Conservation (phyloP, 345 rosid genomes). For the Syzygium aromaticum region DNA sequence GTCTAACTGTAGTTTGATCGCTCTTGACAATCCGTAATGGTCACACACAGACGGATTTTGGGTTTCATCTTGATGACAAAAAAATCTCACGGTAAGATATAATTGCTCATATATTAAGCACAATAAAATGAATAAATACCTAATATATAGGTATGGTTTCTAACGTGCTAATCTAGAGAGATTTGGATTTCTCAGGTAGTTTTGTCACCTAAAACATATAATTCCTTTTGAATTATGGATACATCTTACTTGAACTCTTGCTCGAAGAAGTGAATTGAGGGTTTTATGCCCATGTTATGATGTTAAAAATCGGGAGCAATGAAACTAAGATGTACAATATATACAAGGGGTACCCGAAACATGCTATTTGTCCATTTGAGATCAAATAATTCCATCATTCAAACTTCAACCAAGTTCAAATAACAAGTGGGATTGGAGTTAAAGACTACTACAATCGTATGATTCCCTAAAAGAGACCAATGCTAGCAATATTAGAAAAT, state of each 20-base stretch:
- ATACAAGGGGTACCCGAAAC: background rate
- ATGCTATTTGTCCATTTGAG: background rate
- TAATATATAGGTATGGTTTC: too few relatives aligned
- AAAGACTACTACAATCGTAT: too few relatives aligned
- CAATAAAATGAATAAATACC: too few relatives aligned
- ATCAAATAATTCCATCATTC: background rate
- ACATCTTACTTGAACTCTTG: background rate
- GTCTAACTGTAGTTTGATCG: too few relatives aligned
- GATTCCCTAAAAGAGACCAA: background rate
- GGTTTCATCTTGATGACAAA: background rate
- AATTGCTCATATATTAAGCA: too few relatives aligned
- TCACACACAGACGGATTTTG: too few relatives aligned
- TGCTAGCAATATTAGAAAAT: background rate
- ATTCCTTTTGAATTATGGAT: background rate
- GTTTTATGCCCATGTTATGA: background rate
- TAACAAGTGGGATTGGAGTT: background rate
- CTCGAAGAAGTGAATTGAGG: background rate
- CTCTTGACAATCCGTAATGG: too few relatives aligned
- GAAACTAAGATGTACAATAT: background rate
- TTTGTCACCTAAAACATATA: background rate
- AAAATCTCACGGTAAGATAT: too few relatives aligned
- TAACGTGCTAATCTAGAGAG: too few relatives aligned
- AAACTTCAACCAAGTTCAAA: background rate
- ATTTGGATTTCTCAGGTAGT: too few relatives aligned
- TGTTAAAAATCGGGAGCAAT: background rate